phyloP scores from a whole-genome alignment of 2,329 filamentous ascomycete genomes.

The Dothistroma pini region DNA sequence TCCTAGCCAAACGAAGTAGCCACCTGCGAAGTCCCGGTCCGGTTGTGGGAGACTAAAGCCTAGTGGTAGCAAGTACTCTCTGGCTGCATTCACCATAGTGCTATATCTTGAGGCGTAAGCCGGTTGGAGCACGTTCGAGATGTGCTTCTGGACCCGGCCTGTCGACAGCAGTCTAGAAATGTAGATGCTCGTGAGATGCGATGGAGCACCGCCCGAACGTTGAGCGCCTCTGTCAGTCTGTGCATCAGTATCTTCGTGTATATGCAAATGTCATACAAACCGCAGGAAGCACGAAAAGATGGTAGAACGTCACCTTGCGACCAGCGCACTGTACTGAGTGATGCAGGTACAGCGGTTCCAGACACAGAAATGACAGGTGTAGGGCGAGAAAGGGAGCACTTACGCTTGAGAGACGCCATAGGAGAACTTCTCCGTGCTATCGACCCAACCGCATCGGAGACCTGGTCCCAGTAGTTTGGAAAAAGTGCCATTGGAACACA shows the following conservation, averaged over 20 bases:
- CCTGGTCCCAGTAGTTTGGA: conserved; percentile 84
- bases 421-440: conserved; percentile 62
- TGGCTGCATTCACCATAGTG: conserved; percentile 57
- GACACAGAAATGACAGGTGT: background rate
- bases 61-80: conserved; percentile 57
- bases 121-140: conserved; percentile 52
- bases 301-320: background rate
- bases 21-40: conserved; percentile 59
- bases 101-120: conserved; percentile 53
- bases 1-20: conserved; percentile 81
- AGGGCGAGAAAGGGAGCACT: conserved; percentile 25
- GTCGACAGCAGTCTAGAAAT: conserved; percentile 53
- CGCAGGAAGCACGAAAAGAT: conserved; percentile 3
- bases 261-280: background rate
- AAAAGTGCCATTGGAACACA: conserved; percentile 83
- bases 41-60: conserved; percentile 52
- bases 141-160: conserved; percentile 52
- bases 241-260: conserved; percentile 12
- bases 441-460: conserved; percentile 81
- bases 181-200: conserved; percentile 56
- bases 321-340: background rate
- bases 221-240: conserved; percentile 44
- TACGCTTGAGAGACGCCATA: conserved; percentile 59
- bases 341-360: conserved; percentile 1
- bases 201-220: conserved; percentile 57